Evolutionary conservation across 108 stramenopile genomes (phyloP).

Genomic region (Poteriospumella lacustris): DNA sequence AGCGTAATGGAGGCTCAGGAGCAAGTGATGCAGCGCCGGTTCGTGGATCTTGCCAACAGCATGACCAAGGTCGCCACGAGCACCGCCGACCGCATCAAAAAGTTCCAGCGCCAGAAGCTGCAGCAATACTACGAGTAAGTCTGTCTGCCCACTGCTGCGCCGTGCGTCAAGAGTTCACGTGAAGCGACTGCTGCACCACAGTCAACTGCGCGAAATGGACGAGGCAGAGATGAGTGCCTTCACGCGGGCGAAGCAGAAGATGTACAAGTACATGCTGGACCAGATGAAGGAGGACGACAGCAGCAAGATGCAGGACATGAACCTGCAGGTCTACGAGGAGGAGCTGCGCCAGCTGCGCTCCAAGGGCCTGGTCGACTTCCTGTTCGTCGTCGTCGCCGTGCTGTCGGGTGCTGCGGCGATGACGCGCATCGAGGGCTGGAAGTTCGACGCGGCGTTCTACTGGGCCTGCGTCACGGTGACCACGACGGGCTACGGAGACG

Average conservation of each 20-base stretch:
- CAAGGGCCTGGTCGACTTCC: neutral
- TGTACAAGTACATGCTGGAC: too few species aligned
- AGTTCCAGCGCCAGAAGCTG: neutral
- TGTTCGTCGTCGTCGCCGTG: neutral
- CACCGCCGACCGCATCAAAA: neutral
- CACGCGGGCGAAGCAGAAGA: too few species aligned
- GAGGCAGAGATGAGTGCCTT: too few species aligned
- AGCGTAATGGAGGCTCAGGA: neutral
- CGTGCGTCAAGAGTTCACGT: too few species aligned
- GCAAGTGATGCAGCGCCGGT: neutral
- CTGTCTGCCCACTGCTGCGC: too few species aligned
- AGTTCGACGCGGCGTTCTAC: constrained; percentile 17
- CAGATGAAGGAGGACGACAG: too few species aligned
- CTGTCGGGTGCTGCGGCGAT: neutral
- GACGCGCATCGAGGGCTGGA: constrained; percentile 1
- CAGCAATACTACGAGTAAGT: too few species aligned
- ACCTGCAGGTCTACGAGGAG: constrained; percentile 18
- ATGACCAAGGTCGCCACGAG: neutral
- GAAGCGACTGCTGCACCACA: too few species aligned
- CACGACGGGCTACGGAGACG: constrained; percentile 34
- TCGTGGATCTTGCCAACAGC: neutral
- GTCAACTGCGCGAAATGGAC: too few species aligned
- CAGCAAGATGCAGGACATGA: neutral
- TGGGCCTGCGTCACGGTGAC: constrained; percentile 22
- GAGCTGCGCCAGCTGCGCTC: neutral